phyloP scores from a whole-genome alignment of 2,329 filamentous ascomycete genomes.

The Botrytis aclada region DNA sequence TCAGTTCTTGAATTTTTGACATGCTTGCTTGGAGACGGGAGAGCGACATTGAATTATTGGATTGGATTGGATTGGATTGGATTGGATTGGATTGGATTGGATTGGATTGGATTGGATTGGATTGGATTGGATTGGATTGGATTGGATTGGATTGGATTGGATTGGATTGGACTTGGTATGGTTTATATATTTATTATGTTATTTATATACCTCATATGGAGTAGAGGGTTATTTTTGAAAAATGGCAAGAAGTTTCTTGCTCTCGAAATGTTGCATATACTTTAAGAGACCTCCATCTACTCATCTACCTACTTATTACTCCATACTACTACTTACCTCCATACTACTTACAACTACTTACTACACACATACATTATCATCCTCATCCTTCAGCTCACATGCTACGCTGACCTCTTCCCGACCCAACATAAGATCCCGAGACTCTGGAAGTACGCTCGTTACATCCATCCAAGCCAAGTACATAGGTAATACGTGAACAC shows the following conservation, averaged over 20 bases:
- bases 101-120: not conserved
- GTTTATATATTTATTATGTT: not conserved
- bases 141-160: not conserved
- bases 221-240: not conserved
- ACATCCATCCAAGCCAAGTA: not conserved
- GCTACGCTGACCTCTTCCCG: not conserved
- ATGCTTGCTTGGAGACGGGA: not conserved
- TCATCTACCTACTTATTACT: too few species aligned
- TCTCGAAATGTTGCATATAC: too few species aligned
- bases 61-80: not conserved
- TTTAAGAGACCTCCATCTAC: too few species aligned
- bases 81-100: not conserved
- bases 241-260: not conserved
- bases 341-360: too few species aligned
- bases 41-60: not conserved
- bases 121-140: not conserved
- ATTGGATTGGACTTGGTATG: not conserved
- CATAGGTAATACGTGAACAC: not conserved
- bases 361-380: not conserved
- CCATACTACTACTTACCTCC: too few species aligned
- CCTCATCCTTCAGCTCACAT: not conserved
- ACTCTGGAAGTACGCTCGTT: not conserved
- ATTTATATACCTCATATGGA: not conserved
- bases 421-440: not conserved
- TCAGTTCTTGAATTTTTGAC: not conserved